Percentiles rank a stretch among this genome's conserved stretches.
phyloP scores from a whole-genome alignment of 495 filamentous ascomycete species.

The Thozetella sp. region DNA sequence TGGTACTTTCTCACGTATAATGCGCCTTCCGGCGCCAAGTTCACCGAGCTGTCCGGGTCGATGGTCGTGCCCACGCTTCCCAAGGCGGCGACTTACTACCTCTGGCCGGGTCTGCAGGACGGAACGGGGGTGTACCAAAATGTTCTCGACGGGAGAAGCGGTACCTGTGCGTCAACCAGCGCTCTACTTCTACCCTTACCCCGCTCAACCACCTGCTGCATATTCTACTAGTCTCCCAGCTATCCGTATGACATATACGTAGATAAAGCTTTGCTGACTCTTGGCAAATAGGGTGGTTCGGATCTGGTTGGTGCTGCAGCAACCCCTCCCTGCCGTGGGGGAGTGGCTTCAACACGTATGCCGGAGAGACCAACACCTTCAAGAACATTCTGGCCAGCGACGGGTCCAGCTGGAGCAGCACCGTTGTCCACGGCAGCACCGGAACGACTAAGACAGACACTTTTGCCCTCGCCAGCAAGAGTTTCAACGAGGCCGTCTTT shows the following conservation, averaged over 20 bases:
- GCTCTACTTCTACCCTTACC: too few relatives aligned
- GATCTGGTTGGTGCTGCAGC: slow-evolving; percentile 41
- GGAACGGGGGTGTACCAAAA: slow-evolving; percentile 42
- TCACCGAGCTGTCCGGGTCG: slow-evolving; percentile 36
- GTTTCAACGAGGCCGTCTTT: slow-evolving; percentile 38
- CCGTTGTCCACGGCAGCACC: slow-evolving; percentile 14
- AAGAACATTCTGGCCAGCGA: slow-evolving; percentile 17
- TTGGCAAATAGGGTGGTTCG: slow-evolving; percentile 35
- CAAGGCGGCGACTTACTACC: slow-evolving; percentile 36
- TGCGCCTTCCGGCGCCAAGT: slow-evolving; percentile 28
- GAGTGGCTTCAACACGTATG: slow-evolving; percentile 34
- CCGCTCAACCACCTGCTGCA: too few relatives aligned
- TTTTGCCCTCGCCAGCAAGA: slow-evolving; percentile 31
- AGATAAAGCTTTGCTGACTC: neutral
- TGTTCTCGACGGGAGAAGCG: slow-evolving; percentile 39
- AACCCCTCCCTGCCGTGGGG: slow-evolving; percentile 42
- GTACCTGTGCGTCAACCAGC: slow-evolving; percentile 33
- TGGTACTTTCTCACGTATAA: slow-evolving; percentile 39
- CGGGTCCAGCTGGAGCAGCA: slow-evolving; percentile 20
- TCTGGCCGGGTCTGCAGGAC: slow-evolving; percentile 45
- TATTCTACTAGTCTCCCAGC: too few relatives aligned
- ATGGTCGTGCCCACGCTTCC: slow-evolving; percentile 37
- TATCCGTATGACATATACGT: too few relatives aligned
- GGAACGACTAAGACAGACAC: slow-evolving; percentile 20
- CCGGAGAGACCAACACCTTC: slow-evolving; percentile 29